phyloP scores from a whole-genome alignment of 202 grass and related monocot species.

The Digitaria exilis region DNA sequence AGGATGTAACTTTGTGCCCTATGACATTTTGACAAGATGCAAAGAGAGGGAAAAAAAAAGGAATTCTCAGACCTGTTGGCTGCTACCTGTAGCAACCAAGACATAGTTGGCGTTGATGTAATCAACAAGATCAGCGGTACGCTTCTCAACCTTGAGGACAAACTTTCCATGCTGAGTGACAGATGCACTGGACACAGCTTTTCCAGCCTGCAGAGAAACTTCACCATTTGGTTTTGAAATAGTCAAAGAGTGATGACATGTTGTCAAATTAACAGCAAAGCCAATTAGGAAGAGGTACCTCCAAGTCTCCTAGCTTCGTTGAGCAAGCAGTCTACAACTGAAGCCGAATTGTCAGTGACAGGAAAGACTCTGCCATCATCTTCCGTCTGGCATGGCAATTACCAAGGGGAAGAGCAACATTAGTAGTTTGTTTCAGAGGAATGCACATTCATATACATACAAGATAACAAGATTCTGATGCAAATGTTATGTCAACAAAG shows the following conservation, averaged over 20 bases:
- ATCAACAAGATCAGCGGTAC: constrained; percentile 76
- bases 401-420: neutral
- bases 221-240: constrained; percentile 47
- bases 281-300: constrained; percentile 48
- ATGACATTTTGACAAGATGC: constrained; percentile 11
- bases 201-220: constrained; percentile 91
- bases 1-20: neutral
- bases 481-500: neutral
- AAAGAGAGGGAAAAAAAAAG: neutral
- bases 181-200: constrained; percentile 64
- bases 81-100: constrained; percentile 83
- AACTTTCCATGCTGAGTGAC: constrained; percentile 56
- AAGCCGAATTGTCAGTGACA: constrained; percentile 71
- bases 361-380: constrained; percentile 96
- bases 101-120: constrained; percentile 65
- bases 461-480: constrained; percentile 8
- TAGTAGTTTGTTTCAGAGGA: neutral
- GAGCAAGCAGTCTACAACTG: constrained; percentile 82
- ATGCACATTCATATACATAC: constrained; percentile 12
- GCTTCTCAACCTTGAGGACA: constrained; percentile 77
- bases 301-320: constrained; percentile 81
- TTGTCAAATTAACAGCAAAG: constrained; percentile 2
- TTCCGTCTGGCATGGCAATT: constrained; percentile 61
- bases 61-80: constrained; percentile 53
- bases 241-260: neutral